These are phyloP conservation scores for Astrothelium subdiscretum DNA, from an alignment of 495 filamentous ascomycete genomes.

Conservation along the genomic window DNA sequence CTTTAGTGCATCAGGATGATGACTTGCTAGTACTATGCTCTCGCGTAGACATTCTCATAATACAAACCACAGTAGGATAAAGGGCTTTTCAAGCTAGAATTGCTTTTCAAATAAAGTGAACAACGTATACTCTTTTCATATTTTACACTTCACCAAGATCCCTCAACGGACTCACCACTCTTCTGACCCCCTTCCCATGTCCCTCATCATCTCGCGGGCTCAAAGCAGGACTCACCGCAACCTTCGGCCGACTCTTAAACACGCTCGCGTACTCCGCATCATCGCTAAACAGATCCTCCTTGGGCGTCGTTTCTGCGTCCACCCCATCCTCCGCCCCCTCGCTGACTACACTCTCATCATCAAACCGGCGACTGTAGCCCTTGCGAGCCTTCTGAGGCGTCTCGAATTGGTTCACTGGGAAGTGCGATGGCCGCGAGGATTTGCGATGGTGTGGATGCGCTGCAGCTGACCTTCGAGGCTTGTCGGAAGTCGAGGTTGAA, in stretches of 20 bases:
- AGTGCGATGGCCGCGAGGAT: constrained; percentile 35
- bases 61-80: too few relatives aligned
- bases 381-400: constrained; percentile 34
- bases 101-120: too few relatives aligned
- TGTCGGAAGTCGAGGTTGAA: constrained; percentile 8
- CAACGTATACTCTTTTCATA: too few relatives aligned
- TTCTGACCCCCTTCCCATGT: background rate
- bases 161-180: background rate
- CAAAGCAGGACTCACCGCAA: constrained; percentile 61
- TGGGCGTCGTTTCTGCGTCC: constrained; percentile 35
- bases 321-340: background rate
- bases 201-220: constrained; percentile 32
- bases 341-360: constrained; percentile 20
- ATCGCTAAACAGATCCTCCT: constrained; percentile 50
- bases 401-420: constrained; percentile 52
- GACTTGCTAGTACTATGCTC: too few relatives aligned
- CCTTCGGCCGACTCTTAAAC: constrained; percentile 72
- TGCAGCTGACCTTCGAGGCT: constrained; percentile 25
- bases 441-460: constrained; percentile 26
- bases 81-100: too few relatives aligned
- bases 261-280: constrained; percentile 71
- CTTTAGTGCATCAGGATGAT: too few relatives aligned
- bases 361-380: background rate
- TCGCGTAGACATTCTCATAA: too few relatives aligned
- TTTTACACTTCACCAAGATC: background rate